phyloP scores from a whole-genome alignment of 2,329 filamentous ascomycete species.

The Peltaster fructicola region DNA sequence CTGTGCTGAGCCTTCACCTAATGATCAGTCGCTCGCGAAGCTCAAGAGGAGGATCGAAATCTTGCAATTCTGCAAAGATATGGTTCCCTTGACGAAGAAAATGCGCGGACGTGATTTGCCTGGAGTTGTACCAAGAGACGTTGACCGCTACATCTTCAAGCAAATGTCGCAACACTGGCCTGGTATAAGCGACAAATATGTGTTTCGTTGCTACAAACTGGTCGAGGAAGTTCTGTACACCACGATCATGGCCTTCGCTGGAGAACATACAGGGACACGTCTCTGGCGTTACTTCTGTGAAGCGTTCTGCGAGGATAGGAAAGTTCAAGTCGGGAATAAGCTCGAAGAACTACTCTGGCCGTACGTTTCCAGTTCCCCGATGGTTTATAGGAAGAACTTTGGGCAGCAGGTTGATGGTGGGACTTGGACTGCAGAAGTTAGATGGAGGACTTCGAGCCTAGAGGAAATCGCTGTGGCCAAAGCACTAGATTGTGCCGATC shows the following conservation, averaged over 20 bases:
- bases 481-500: not conserved
- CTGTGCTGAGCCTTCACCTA: too few species aligned
- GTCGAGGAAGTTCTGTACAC: not conserved
- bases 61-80: too few species aligned
- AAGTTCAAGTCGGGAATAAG: not conserved
- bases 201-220: not conserved
- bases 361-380: conserved; percentile 1
- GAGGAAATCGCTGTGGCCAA: not conserved
- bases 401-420: not conserved
- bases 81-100: too few species aligned
- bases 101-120: too few species aligned
- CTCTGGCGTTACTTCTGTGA: conserved; percentile 1
- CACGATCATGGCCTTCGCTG: conserved; percentile 1
- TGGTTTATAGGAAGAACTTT: conserved; percentile 1
- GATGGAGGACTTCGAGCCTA: not conserved
- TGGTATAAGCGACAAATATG: not conserved
- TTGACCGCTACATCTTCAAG: conserved; percentile 1
- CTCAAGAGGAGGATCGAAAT: too few species aligned
- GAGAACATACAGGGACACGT: conserved; percentile 1
- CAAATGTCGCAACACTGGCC: conserved; percentile 1
- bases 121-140: too few species aligned
- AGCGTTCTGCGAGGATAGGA: not conserved
- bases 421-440: not conserved
- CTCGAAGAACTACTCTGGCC: conserved; percentile 2
- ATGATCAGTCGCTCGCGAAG: too few species aligned